Evolutionary conservation across 345 rosid genomes (phyloP), one percentile per base, ranked within the genome.

Genomic region (Abelmoschus esculentus): DNA sequence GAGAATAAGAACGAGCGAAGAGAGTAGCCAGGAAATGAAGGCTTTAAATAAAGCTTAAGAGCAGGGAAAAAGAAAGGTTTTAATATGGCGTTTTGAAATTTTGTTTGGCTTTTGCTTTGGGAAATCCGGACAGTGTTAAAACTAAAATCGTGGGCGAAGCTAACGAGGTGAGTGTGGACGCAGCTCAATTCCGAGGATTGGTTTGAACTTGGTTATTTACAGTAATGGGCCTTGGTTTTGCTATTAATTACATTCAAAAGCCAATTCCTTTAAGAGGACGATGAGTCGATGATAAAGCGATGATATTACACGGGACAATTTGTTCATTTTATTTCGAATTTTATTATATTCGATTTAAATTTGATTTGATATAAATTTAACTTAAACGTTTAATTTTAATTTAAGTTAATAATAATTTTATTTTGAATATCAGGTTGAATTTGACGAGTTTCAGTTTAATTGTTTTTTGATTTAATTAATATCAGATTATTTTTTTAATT

Each of bases 11-110:
- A 29, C 68, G 74, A 74, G 77, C 32, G 46, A 49, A 22, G 28
- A 61, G 56, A 26, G 83, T 34, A 82, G 87, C 87, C 87, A 83
- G 83, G 40, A 68, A 68, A 74, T 74, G 75, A 67, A 71, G 32
- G 28, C 14, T 12, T 22, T 22, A 56, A 22, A 56, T 17, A n/a
- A 53, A 53, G 57, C 57, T 8, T 7, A 17, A 6, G 26, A 17
- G 18, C 22, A 8, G 26, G 17, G 26, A n/a, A 38, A 14, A 47
- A 13, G 15, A 47, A 47, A 38, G 28, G 14, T 12, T 22, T 22
- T 10, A 56, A 22, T 9, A n/a, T n/a, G 22, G 56, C 56, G 56
- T 52, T n/a, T 15, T 2, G 13, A 15, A 50, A 15, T 11, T 42
- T 47, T 53, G 22, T 5, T 31, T 7, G n/a, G 17, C 34, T 42